These are phyloP conservation scores for Mycena indigotica DNA, from an alignment of 768 basidiomycete species.

Conservation along the genomic window DNA sequence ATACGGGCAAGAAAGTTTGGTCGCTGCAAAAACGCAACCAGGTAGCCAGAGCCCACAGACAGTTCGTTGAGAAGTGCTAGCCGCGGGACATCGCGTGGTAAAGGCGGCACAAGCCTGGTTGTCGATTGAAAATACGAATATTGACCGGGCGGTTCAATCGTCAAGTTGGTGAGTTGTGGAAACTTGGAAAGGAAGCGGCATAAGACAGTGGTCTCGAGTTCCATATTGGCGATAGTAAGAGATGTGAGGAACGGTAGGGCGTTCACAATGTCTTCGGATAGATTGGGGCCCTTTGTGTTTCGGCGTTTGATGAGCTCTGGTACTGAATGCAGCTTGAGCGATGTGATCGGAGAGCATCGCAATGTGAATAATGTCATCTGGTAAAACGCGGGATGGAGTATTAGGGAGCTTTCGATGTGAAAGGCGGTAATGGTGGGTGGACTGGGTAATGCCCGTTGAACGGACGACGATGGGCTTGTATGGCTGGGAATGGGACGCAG, in stretches of 20 bases:
- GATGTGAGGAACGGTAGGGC: background rate
- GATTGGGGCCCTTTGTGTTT: background rate
- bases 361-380: background rate
- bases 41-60: background rate
- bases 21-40: background rate
- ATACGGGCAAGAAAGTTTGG: background rate
- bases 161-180: background rate
- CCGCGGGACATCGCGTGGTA: background rate
- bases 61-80: background rate
- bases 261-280: background rate
- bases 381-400: slow-evolving; percentile 1
- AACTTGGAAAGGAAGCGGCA: background rate
- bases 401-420: background rate
- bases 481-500: background rate
- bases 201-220: background rate
- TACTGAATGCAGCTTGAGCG: background rate
- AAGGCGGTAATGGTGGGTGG: background rate
- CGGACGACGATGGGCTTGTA: background rate
- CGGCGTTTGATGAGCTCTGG: background rate
- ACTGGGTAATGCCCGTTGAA: background rate
- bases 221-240: background rate
- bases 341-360: background rate
- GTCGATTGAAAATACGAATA: background rate
- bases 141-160: background rate
- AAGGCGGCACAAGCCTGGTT: background rate